These are phyloP conservation scores for Arachis hypogaea DNA, from an alignment of 306 rosid genomes.

Conservation along the genomic window DNA sequence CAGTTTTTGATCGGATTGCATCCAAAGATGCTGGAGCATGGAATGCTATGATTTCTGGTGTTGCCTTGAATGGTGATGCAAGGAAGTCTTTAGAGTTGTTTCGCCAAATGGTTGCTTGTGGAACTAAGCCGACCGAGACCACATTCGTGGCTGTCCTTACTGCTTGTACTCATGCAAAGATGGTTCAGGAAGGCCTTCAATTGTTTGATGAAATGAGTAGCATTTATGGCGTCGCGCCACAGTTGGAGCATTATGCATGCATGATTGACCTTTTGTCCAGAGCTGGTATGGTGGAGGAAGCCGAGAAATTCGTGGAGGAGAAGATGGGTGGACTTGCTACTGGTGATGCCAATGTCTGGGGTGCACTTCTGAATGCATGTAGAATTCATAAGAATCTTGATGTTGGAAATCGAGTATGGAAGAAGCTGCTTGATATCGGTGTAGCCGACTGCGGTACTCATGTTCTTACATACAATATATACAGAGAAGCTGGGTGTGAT, in stretches of 20 bases:
- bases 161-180: constrained; percentile 67
- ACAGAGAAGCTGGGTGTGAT: constrained; percentile 78
- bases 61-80: constrained; percentile 67
- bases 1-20: constrained; percentile 38
- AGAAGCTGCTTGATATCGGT: constrained; percentile 62
- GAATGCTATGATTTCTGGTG: constrained; percentile 76
- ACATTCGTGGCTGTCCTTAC: constrained; percentile 67
- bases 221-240: constrained; percentile 36
- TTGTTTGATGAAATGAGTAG: constrained; percentile 59
- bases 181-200: constrained; percentile 63
- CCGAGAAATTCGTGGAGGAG: constrained; percentile 75
- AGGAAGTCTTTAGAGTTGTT: constrained; percentile 61
- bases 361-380: constrained; percentile 76
- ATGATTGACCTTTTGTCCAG: constrained; percentile 68
- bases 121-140: constrained; percentile 54
- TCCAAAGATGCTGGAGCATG: constrained; percentile 57
- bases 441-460: constrained; percentile 66
- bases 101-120: constrained; percentile 45
- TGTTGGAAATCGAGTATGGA: constrained; percentile 69
- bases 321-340: constrained; percentile 71
- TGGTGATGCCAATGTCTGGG: constrained; percentile 75
- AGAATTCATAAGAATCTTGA: constrained; percentile 66
- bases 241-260: constrained; percentile 50
- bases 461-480: constrained; percentile 73
- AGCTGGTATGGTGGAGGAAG: constrained; percentile 75